A percentile compares a stretch with the other conserved stretches of the same genome.
Conservation (phyloP, 2,329 filamentous ascomycete species). For the Mariannaea elegans region DNA sequence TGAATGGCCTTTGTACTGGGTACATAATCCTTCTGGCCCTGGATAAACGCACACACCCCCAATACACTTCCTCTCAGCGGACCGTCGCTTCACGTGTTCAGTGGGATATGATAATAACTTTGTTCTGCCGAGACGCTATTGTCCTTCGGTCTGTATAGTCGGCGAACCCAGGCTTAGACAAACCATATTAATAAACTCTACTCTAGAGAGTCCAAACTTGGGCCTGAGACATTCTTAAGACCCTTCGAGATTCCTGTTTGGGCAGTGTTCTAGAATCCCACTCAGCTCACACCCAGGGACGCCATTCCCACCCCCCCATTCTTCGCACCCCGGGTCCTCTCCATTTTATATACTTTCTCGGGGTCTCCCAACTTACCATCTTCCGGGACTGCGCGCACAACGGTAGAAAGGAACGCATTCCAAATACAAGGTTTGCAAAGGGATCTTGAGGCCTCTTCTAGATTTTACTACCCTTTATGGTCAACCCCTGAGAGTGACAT, state of each 20-base stretch:
- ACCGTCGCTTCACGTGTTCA: slow-evolving; percentile 13
- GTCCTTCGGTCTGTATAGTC: slow-evolving; percentile 7
- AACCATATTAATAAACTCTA: slow-evolving; percentile 12
- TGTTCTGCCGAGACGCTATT: slow-evolving; percentile 26
- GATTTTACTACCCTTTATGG: slow-evolving; percentile 4
- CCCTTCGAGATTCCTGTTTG: slow-evolving; percentile 25
- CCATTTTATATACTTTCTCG: slow-evolving; percentile 29
- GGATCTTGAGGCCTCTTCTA: slow-evolving; percentile 22
- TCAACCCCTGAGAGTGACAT: slow-evolving; percentile 14
- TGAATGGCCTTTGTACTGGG: slow-evolving; percentile 26
- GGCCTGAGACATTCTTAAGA: not conserved
- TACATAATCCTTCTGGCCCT: slow-evolving; percentile 28
- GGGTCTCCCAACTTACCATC: slow-evolving; percentile 33
- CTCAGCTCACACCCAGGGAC: not conserved
- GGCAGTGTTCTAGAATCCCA: slow-evolving; percentile 37
- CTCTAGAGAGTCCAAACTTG: not conserved
- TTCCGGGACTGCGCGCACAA: slow-evolving; percentile 17
- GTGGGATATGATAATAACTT: slow-evolving; percentile 26
- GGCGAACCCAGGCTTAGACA: slow-evolving; percentile 12
- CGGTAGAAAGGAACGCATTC: slow-evolving; percentile 19
- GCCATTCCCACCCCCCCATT: too few relatives aligned
- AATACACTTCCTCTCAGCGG: slow-evolving; percentile 8
- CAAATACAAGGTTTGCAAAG: slow-evolving; percentile 30
- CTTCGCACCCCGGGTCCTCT: slow-evolving; percentile 17
- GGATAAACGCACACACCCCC: slow-evolving; percentile 23